Conservation (phyloP, 805 yeast genomes). For the Teunomyces pallodes region DNA sequence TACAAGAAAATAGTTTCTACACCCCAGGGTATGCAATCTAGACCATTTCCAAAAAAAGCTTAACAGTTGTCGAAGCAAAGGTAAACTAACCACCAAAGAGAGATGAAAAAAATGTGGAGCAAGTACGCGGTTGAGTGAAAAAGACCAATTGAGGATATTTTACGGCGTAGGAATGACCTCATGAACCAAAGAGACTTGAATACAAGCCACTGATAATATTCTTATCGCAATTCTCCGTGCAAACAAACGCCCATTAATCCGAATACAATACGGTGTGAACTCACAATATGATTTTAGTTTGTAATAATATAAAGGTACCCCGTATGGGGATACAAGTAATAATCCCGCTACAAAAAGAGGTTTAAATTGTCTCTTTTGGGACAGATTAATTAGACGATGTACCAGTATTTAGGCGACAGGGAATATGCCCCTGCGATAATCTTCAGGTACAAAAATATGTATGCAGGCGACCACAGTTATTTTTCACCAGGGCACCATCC, state of each 20-base stretch:
- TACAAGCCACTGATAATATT: background rate
- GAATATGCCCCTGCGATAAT: background rate
- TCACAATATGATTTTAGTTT: background rate
- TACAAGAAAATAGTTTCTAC: background rate
- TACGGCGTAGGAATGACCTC: slow-evolving; percentile 1
- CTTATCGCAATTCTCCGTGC: background rate
- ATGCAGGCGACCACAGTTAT: background rate
- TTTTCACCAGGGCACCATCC: background rate
- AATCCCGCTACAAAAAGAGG: background rate
- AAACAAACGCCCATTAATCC: background rate
- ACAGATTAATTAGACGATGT: background rate
- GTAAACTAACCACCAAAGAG: background rate
- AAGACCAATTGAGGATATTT: background rate
- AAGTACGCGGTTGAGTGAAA: background rate
- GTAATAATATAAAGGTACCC: no score
- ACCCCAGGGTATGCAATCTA: background rate
- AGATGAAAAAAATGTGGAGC: slow-evolving; percentile 1
- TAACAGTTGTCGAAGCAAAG: background rate
- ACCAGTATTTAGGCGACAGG: background rate
- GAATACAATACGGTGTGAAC: background rate
- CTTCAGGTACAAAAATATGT: background rate
- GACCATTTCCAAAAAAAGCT: slow-evolving; percentile 1
- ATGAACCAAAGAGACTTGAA: background rate
- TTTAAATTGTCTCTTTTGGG: background rate
- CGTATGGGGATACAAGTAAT: background rate